These are phyloP conservation scores for Boletus sp. DNA, from an alignment of 768 basidiomycete species.

Conservation along the genomic window DNA sequence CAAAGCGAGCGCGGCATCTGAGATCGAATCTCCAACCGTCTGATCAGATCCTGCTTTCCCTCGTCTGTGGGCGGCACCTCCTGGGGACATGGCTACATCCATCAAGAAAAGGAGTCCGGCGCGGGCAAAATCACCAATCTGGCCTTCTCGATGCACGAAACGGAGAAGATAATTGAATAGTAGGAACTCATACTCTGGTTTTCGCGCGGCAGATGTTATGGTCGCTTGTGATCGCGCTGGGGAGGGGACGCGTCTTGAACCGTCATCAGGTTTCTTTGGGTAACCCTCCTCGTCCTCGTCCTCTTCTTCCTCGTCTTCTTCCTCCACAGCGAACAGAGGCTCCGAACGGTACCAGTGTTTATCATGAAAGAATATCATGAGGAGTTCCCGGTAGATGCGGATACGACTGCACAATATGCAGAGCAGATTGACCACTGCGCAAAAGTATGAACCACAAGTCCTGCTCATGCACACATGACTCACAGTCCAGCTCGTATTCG, in stretches of 20 bases:
- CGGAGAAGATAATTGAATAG: constrained; percentile 94
- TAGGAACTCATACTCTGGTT: constrained; percentile 91
- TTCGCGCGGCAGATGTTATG: constrained; percentile 53
- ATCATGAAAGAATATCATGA: constrained; percentile 98
- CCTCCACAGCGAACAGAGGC: constrained; percentile 70
- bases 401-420: constrained; percentile 93
- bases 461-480: constrained; percentile 29
- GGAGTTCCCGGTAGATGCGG: constrained; percentile 79
- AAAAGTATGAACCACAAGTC: constrained; percentile 7
- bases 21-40: constrained; percentile 57
- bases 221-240: constrained; percentile 62
- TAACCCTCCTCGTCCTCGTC: constrained; percentile 38
- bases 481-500: constrained; percentile 86
- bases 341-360: constrained; percentile 83
- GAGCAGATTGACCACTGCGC: constrained; percentile 81
- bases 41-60: constrained; percentile 30
- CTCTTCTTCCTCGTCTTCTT: constrained; percentile 71
- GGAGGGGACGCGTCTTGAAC: constrained; percentile 39
- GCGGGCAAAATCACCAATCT: constrained; percentile 90
- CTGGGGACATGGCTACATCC: constrained; percentile 93
- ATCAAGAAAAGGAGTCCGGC: constrained; percentile 91
- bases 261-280: constrained; percentile 2
- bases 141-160: constrained; percentile 91
- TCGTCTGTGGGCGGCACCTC: constrained; percentile 44
- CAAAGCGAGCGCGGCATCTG: constrained; percentile 81